phyloP scores from a whole-genome alignment of 1,139 yeast genomes.

The Scheffersomyces stambukii region DNA sequence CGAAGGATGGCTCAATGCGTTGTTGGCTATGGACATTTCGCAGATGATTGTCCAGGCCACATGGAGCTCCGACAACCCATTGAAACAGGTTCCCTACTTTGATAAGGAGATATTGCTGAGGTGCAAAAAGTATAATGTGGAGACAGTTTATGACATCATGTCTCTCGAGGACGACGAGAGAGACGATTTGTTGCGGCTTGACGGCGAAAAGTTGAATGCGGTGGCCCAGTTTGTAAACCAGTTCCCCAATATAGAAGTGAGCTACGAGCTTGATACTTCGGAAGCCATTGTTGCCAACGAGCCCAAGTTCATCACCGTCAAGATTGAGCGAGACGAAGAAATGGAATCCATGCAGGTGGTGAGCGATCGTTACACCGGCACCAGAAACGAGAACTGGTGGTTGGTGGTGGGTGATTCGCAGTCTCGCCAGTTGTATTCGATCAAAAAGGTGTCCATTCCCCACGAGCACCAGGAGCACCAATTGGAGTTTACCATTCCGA shows the following conservation, averaged over 20 bases:
- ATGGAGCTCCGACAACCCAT: conserved; percentile 78
- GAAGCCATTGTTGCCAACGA: conserved; percentile 37
- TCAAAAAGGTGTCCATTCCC: conserved; percentile 58
- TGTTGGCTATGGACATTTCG: conserved; percentile 79
- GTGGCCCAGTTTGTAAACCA: conserved; percentile 88
- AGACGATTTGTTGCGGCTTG: conserved; percentile 55
- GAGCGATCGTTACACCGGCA: conserved; percentile 50
- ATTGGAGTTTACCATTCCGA: conserved; percentile 57
- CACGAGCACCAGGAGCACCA: conserved; percentile 51
- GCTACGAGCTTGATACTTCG: conserved; percentile 44
- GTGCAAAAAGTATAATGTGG: conserved; percentile 54
- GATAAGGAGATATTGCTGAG: conserved; percentile 48
- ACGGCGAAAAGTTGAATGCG: conserved; percentile 44
- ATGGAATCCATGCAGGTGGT: conserved; percentile 63
- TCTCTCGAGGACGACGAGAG: conserved; percentile 79
- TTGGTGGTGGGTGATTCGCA: conserved; percentile 68
- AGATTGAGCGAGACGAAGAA: conserved; percentile 68
- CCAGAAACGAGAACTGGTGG: conserved; percentile 74
- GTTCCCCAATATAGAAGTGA: conserved; percentile 81
- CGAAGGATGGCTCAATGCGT: conserved; percentile 75
- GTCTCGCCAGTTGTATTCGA: conserved; percentile 63
- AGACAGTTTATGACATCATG: conserved; percentile 80
- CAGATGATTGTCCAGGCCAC: conserved; percentile 88
- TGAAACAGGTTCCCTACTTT: conserved; percentile 79
- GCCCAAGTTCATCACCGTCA: conserved; percentile 45